Evolutionary conservation across 176 grass and related monocot species (phyloP), one percentile per base, ranked within the genome.

Genomic region (Alloteropsis semialata): DNA sequence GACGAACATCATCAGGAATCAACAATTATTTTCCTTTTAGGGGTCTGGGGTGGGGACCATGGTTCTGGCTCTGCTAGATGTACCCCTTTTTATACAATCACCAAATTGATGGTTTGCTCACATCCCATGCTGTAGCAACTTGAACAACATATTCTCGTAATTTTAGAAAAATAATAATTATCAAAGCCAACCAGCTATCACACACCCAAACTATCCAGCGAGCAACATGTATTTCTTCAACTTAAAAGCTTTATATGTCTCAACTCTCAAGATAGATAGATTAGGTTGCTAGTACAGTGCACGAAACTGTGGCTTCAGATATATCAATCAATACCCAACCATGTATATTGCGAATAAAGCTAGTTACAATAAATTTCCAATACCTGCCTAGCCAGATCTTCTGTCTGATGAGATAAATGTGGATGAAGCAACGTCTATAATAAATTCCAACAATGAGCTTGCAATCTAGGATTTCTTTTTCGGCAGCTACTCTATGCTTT

Each of bases 361-460:
- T 58, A 65, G 5, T 10, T 88, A 39, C 30, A 74, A 25, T 17
- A 68, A 21, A 39, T 21, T 67, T 5, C 16, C 65, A 76, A 6
- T 13, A 51, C 5, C 41, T 69, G 75, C 36, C 61, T 76, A 62
- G 14, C 41, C 30, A 38, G 57, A 24, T 32, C 61, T 69, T 46
- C 14, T 89, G 81, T 44, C 65, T 69, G 54, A 78, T 81, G 21
- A 64, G 34, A 10, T 76, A 54, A 53, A 43, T 69, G 87, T 89
- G 63, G 11, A 81, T 71, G 77, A 81, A 89, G 82, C 82, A 81
- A n/a, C 61, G 48, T 68, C 44, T 74, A 85, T 81, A 76, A 76
- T 63, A 73, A 10, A 88, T 65, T 79, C 4, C 29, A 83, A 85
- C 15, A 44, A 70, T 69, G 63, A 85, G 77, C 70, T 89, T 50